Evolutionary conservation across 2,329 filamentous ascomycete genomes (phyloP), one percentile per base, ranked within the genome.

Genomic region (Fusarium nanum): DNA sequence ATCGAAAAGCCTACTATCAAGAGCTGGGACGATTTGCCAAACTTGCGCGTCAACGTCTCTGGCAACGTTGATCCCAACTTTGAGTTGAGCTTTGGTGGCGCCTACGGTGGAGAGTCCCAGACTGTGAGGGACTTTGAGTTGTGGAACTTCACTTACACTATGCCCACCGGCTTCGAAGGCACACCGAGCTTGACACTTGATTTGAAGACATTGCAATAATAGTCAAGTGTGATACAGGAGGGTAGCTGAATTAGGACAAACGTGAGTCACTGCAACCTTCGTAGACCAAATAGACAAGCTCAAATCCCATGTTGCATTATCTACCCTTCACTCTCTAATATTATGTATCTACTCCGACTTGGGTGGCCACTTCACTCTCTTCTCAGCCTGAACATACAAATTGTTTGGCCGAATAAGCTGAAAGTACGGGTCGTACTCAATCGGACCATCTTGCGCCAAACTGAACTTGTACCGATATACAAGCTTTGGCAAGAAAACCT

Each of bases 381-480:
- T 83, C 76, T 84, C 79, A 0, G 86, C 85, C 23, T 80, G 76
- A 0, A 87, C 83, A 68, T 86, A 88, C 47, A 88, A 57, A 73
- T 88, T 88, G 25, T 81, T 81, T 1, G 87, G 86, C 14, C 87
- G 75, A 56, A 89, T 87, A 3, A 89, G 78, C 79, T 87, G 85
- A 73, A 89, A 89, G 78, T 84, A 83, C 3, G 87, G 87, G 62
- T 89, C 87, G 49, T 89, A 89, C 56, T 88, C 86, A 16, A 89
- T 78, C 0, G 83, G 78, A 1, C 80, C 84, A 11, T 86, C 81
- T 6, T 81, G 81, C 25, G 83, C 86, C 23, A 82, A 74, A 10
- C 64, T 76, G 59, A 88, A 90, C 57, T 85, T 79, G 70, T 91
- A 90, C 3, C 88, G 81, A 61, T 84, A 89, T 1, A 90, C 76